Conservation (phyloP, 2,329 filamentous ascomycete species). For the Coniosporium tulheliwenetii region DNA sequence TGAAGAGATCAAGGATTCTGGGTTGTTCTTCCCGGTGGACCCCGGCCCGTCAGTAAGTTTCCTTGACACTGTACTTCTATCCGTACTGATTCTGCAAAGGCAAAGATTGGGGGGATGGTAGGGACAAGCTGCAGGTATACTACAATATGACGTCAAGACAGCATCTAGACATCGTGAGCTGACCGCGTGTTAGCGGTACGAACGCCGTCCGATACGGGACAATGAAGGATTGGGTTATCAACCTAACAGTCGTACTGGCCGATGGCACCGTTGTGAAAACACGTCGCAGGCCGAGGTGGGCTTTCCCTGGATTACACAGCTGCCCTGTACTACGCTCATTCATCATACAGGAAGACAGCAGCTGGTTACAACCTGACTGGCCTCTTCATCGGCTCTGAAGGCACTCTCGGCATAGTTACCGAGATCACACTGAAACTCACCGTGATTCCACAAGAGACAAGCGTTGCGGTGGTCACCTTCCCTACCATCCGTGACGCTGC, state of each 20-base stretch:
- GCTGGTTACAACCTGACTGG: conserved; percentile 73
- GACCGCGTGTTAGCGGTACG: conserved; percentile 36
- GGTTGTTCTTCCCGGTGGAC: conserved; percentile 83
- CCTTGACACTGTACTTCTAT: conserved; percentile 4
- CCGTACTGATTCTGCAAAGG: conserved; percentile 17
- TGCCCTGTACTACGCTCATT: no score
- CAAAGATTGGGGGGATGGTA: conserved; percentile 72
- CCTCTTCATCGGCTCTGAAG: conserved; percentile 68
- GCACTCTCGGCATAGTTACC: conserved; percentile 66
- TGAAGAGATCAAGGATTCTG: conserved; percentile 52
- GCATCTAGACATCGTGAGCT: no score
- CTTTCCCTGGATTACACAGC: not conserved
- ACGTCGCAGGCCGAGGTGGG: conserved; percentile 48
- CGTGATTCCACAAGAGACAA: conserved; percentile 58
- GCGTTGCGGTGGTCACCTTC: conserved; percentile 68
- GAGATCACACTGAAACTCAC: conserved; percentile 71
- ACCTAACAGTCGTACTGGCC: conserved; percentile 64
- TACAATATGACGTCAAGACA: not conserved
- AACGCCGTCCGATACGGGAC: conserved; percentile 71
- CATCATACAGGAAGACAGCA: conserved; percentile 44
- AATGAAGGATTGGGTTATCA: conserved; percentile 81
- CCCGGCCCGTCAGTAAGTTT: conserved; percentile 44
- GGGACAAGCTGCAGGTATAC: conserved; percentile 46
- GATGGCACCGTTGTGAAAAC: conserved; percentile 72
- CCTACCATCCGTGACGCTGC: conserved; percentile 63